Conservation (phyloP, 1,139 yeast genomes). For the Zygosaccharomyces sapae region DNA sequence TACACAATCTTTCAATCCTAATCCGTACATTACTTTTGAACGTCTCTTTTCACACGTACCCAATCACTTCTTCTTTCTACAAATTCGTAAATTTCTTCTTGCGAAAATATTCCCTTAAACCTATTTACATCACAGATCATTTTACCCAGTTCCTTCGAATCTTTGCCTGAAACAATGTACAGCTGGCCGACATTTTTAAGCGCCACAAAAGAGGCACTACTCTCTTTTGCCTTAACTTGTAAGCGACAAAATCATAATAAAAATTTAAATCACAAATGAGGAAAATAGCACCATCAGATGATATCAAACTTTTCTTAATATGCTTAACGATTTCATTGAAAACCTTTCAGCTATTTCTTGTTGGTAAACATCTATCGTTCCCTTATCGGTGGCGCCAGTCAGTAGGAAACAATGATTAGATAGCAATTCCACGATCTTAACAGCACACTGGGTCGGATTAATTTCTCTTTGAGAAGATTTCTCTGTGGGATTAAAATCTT, state of each 20-base stretch:
- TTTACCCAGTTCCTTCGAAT: slow-evolving; percentile 78
- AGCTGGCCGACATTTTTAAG: slow-evolving; percentile 80
- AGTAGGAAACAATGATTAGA: slow-evolving; percentile 71
- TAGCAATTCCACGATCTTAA: slow-evolving; percentile 55
- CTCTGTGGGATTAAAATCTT: slow-evolving; percentile 46
- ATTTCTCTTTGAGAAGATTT: slow-evolving; percentile 28
- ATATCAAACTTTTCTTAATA: slow-evolving; percentile 62
- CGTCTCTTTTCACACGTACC: slow-evolving; percentile 68
- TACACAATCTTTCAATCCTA: slow-evolving; percentile 62
- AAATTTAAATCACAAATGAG: slow-evolving; percentile 71
- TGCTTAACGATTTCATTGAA: slow-evolving; percentile 69
- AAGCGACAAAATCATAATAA: slow-evolving; percentile 65
- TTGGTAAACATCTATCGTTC: slow-evolving; percentile 86
- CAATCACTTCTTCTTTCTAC: slow-evolving; percentile 88
- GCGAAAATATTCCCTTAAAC: slow-evolving; percentile 84
- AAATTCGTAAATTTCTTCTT: slow-evolving; percentile 90
- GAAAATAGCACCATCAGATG: slow-evolving; percentile 77
- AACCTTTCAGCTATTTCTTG: slow-evolving; percentile 90
- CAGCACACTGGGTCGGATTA: slow-evolving; percentile 75
- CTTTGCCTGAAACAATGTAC: slow-evolving; percentile 68
- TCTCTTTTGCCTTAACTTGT: slow-evolving; percentile 59
- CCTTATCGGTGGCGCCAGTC: slow-evolving; percentile 80
- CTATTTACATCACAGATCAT: slow-evolving; percentile 78
- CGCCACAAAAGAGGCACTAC: slow-evolving; percentile 76
- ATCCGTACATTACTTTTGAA: slow-evolving; percentile 93